Evolutionary conservation across 106 monocot genomes (phyloP).

Genomic region (Iris macrosiphon): DNA sequence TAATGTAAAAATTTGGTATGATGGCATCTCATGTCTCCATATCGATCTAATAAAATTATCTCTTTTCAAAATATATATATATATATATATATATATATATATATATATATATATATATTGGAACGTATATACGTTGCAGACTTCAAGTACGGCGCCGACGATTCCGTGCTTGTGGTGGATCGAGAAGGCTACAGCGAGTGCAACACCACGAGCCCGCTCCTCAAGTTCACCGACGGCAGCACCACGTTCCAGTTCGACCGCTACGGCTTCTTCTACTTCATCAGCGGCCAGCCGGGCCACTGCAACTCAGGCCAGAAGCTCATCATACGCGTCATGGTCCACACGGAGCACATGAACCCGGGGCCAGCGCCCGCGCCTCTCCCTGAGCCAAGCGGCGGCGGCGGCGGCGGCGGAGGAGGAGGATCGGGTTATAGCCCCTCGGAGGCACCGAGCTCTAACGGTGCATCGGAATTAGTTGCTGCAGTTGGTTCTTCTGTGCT

Average conservation of each 20-base stretch:
- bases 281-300: conserved; percentile 41
- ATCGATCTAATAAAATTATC: background rate
- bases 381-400: background rate
- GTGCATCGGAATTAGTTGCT: background rate
- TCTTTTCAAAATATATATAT: background rate
- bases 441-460: background rate
- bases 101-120: background rate
- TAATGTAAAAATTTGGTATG: background rate
- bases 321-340: conserved; percentile 59
- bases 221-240: conserved; percentile 30
- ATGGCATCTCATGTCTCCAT: background rate
- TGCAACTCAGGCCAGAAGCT: conserved; percentile 52
- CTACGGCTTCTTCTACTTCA: conserved; percentile 63
- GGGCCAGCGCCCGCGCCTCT: background rate
- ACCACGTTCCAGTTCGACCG: conserved; percentile 44
- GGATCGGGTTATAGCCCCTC: background rate
- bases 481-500: background rate
- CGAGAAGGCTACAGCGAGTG: conserved; percentile 26
- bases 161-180: conserved; percentile 57
- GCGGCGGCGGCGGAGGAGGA: background rate
- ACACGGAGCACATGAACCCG: conserved; percentile 6
- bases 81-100: background rate
- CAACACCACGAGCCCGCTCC: conserved; percentile 29
- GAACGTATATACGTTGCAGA: conserved; percentile 23
- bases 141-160: conserved; percentile 59